Base-by-base conservation (phyloP, 1,284 basidiomycete genomes). In the Wallemia hederae region DNA sequence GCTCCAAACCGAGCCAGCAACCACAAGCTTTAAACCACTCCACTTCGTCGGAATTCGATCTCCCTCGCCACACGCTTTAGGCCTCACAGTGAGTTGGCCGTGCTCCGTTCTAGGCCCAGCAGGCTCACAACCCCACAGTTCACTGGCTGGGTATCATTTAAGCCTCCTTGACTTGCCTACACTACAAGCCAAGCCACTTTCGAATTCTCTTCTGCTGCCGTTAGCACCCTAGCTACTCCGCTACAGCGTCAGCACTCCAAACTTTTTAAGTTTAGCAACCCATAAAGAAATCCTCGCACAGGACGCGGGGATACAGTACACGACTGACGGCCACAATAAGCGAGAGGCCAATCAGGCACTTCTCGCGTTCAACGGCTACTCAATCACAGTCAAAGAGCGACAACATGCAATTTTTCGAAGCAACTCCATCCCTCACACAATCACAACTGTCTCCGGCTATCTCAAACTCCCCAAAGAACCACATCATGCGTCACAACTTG, bases 211-310 rank as follows among this genome's bases (percentile, higher is more conserved):
- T 26, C 25, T 49, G 39, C 39, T 49, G 39, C 39, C 39, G 39
- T n/a, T n/a, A n/a, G n/a, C n/a, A n/a, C n/a, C n/a, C 39, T 22
- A 17, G 14, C 11, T 3, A 49, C 39, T 5, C 17, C 17, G 29
- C 19, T 49, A 9, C 11, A 49, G 39, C 39, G 39, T 49, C 39
- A 49, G 39, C 56, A 58, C 56, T 26, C 33, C 24, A 26, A 27
- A 9, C 25, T 28, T 58, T 27, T 26, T 49, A 25, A 27, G 25
- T 24, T 60, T 15, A 24, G 24, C 24, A 24, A 39, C 73, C 75
- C 74, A 68, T 76, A 76, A 72, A 73, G 66, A 65, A 74, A 72
- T 77, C 78, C 79, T 82, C 80, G 78, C 79, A 71, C 68, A 75
- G 72, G 73, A 74, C 77, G 81, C 80, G 79, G 79, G 80, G 79